Evolutionary conservation across 768 basidiomycete genomes (phyloP).

Genomic region (Mycena floridula): DNA sequence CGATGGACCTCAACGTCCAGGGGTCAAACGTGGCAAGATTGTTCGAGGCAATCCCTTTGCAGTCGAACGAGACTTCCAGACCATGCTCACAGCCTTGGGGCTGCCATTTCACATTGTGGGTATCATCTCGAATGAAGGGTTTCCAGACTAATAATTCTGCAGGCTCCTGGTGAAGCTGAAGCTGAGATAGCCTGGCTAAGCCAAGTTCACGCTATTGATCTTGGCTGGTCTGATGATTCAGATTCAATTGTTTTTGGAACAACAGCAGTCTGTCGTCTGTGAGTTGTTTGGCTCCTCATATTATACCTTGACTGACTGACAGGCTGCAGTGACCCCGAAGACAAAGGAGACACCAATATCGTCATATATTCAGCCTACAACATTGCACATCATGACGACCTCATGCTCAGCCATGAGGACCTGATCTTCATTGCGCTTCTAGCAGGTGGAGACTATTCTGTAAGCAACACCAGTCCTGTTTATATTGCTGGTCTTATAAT

Average conservation of each 20-base stretch:
- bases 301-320: no score
- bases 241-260: conserved; percentile 46
- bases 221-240: conserved; percentile 42
- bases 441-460: conserved; percentile 35
- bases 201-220: conserved; percentile 34
- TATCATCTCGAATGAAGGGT: background rate
- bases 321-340: conserved; percentile 32
- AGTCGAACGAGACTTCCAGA: conserved; percentile 16
- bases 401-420: conserved; percentile 18
- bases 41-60: conserved; percentile 20
- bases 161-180: conserved; percentile 54
- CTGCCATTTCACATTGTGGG: conserved; percentile 25
- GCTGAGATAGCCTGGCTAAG: conserved; percentile 46
- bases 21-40: conserved; percentile 29
- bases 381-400: conserved; percentile 15
- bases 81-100: conserved; percentile 37
- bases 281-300: no score
- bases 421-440: conserved; percentile 34
- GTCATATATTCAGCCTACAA: conserved; percentile 15
- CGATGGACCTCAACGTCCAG: conserved; percentile 38
- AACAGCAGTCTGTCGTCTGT: conserved; percentile 34
- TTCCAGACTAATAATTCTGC: background rate
- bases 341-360: conserved; percentile 43
- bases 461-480: conserved; percentile 21
- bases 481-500: background rate